Percentiles rank a stretch among this genome's conserved stretches.
phyloP scores from a whole-genome alignment of 169 alveolate species.

The Pseudocohnilembus persalinus region DNA sequence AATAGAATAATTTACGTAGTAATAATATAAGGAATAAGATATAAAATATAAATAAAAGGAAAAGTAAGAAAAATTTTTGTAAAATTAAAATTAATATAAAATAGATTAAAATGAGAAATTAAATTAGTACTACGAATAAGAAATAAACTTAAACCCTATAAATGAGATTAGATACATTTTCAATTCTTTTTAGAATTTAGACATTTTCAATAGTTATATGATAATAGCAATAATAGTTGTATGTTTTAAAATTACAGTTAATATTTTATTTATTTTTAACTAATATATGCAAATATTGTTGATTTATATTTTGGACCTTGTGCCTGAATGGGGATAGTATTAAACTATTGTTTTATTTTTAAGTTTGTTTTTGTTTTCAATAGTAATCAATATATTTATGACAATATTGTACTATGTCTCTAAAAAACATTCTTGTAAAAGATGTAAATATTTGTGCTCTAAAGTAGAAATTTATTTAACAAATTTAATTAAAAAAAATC shows the following conservation, averaged over 20 bases:
- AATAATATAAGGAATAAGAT: background rate
- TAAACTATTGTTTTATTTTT: background rate
- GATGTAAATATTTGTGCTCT: background rate
- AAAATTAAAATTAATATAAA: no score
- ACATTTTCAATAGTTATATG: background rate
- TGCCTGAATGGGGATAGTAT: background rate
- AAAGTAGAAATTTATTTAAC: background rate
- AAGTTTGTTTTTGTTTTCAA: no score
- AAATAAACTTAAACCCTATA: no score
- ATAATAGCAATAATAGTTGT: background rate
- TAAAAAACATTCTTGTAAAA: background rate
- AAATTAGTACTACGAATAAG: no score
- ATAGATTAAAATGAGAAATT: background rate
- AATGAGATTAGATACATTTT: no score
- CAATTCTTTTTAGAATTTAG: no score
- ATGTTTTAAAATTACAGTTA: no score
- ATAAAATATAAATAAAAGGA: background rate
- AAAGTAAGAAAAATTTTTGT: background rate
- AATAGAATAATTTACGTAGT: background rate
- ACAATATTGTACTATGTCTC: background rate
- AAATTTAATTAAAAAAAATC: background rate
- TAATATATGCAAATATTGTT: no score
- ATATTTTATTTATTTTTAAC: no score
- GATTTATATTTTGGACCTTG: background rate
- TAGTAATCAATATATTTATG: no score